These are phyloP conservation scores for Anthracocystis panici-leucophaei DNA, from an alignment of 1,284 basidiomycete genomes.

Conservation along the genomic window DNA sequence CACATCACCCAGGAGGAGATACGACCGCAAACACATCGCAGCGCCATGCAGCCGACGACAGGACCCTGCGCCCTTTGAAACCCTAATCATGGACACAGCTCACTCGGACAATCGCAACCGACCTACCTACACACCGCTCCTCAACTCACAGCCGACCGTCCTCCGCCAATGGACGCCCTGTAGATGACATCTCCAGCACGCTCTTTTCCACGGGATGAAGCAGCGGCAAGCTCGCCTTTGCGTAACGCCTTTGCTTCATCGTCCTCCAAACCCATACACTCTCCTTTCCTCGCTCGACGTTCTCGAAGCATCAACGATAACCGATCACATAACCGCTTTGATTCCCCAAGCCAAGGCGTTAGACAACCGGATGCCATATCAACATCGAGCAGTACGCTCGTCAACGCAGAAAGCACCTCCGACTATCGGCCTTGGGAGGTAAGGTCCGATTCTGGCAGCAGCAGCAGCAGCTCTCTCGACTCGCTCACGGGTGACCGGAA, in stretches of 20 bases:
- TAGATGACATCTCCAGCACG: slow-evolving; percentile 35
- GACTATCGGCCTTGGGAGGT: slow-evolving; percentile 45
- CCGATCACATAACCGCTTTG: neutral
- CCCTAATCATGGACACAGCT: slow-evolving; percentile 16
- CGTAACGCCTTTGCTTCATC: slow-evolving; percentile 39
- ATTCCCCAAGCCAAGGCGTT: neutral
- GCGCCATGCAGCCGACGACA: slow-evolving; percentile 3
- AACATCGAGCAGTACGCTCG: slow-evolving; percentile 51
- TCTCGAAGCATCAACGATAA: neutral
- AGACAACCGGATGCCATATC: slow-evolving; percentile 43
- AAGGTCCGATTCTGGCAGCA: slow-evolving; percentile 20
- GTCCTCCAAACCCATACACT: slow-evolving; percentile 28
- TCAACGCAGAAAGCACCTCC: slow-evolving; percentile 41
- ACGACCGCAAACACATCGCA: neutral
- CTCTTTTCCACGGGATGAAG: slow-evolving; percentile 35
- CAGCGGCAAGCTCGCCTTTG: slow-evolving; percentile 22
- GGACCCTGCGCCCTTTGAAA: neutral
- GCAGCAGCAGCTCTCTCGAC: slow-evolving; percentile 16
- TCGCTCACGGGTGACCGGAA: slow-evolving; percentile 15
- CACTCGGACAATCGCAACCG: neutral
- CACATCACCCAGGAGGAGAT: neutral
- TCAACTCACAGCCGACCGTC: neutral
- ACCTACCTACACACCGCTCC: neutral
- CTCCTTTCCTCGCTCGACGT: slow-evolving; percentile 28
- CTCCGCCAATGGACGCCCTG: neutral